These are phyloP conservation scores for Mycoemilia scoparia DNA, from an alignment of 192 early-diverging fungal genomes.

Conservation along the genomic window DNA sequence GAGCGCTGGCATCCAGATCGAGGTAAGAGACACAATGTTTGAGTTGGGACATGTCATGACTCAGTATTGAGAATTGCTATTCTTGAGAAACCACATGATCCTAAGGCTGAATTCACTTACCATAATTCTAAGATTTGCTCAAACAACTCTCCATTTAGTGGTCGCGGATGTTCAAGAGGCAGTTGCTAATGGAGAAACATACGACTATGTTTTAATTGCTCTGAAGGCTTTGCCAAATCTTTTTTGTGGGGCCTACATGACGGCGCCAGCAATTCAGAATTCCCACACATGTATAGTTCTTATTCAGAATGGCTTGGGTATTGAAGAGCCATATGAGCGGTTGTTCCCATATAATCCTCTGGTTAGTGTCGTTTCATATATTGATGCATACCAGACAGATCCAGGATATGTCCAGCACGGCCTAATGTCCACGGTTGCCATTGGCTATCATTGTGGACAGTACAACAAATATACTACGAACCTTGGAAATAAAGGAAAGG, in stretches of 20 bases:
- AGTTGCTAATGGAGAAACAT: constrained; percentile 3
- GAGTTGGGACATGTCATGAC: too few relatives aligned
- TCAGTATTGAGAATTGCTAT: too few relatives aligned
- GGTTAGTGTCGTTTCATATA: constrained; percentile 20
- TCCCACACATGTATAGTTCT: constrained; percentile 12
- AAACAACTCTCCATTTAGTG: too few relatives aligned
- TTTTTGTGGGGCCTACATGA: constrained; percentile 16
- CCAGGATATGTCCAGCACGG: constrained; percentile 11
- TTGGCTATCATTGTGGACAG: constrained; percentile 19
- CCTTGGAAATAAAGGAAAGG: constrained; percentile 1
- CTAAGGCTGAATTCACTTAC: too few relatives aligned
- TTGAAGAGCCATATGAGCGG: constrained; percentile 14
- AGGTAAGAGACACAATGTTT: too few relatives aligned
- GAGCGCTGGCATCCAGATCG: constrained; percentile 7
- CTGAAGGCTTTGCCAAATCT: constrained; percentile 26
- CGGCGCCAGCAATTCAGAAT: constrained; percentile 5
- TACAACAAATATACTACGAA: too few relatives aligned
- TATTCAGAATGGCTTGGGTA: constrained; percentile 22
- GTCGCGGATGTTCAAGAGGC: constrained; percentile 18
- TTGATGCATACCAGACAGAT: constrained; percentile 16
- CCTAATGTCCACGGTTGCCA: constrained; percentile 21
- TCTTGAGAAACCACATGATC: too few relatives aligned
- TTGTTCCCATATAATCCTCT: constrained; percentile 9
- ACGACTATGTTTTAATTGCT: constrained; percentile 25
- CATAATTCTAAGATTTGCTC: too few relatives aligned